Percentiles rank a stretch among this genome's conserved stretches.
These are phyloP conservation scores for Bondarzewia mesenterica DNA, from an alignment of 1,284 basidiomycete species.

Conservation along the genomic window DNA sequence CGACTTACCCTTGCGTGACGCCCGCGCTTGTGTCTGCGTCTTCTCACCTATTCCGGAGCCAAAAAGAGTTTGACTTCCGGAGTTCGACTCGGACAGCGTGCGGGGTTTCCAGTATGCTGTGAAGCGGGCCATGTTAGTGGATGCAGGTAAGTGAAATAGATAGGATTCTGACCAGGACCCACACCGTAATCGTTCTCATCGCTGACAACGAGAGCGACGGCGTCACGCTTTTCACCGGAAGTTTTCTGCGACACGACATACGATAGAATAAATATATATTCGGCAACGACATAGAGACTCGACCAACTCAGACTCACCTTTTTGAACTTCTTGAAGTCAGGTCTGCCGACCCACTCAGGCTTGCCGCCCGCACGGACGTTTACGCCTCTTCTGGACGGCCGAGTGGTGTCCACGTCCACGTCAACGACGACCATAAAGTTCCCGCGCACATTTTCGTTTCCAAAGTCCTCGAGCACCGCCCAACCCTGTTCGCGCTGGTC, in stretches of 20 bases:
- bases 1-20: background rate
- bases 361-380: conserved; percentile 17
- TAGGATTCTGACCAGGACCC: conserved; percentile 35
- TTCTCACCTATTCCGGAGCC: background rate
- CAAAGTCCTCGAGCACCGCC: conserved; percentile 67
- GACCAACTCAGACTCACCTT: conserved; percentile 40
- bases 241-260: conserved; percentile 23
- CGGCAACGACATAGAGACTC: background rate
- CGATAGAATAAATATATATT: conserved; percentile 13
- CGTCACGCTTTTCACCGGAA: background rate
- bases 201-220: conserved; percentile 44
- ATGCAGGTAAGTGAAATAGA: conserved; percentile 1
- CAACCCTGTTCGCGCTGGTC: conserved; percentile 42
- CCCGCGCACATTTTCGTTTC: conserved; percentile 61
- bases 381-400: background rate
- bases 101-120: conserved; percentile 48
- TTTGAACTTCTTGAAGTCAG: conserved; percentile 85
- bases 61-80: conserved; percentile 5
- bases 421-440: conserved; percentile 85
- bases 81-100: conserved; percentile 12
- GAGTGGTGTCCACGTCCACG: conserved; percentile 40
- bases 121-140: too few relatives aligned
- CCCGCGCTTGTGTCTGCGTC: conserved; percentile 1
- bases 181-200: conserved; percentile 51
- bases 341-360: conserved; percentile 47